Evolutionary conservation across 1,284 basidiomycete genomes (phyloP).

Genomic region (Heterobasidion parviporum): DNA sequence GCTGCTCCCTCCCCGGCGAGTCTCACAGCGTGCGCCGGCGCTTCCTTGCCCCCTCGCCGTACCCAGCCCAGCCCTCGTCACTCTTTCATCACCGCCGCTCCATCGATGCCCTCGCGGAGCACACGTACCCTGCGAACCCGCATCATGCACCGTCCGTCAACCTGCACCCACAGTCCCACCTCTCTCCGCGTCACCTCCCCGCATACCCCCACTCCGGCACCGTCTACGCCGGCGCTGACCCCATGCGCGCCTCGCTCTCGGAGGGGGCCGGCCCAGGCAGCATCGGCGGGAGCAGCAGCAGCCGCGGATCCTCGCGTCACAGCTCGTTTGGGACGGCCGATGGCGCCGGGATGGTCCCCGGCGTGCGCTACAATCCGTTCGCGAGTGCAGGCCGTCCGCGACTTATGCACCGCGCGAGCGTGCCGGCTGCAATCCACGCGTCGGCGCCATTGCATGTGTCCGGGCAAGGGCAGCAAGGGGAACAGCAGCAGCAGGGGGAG

Average conservation of each 20-base stretch:
- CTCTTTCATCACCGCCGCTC: constrained; percentile 9
- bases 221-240: constrained; percentile 1
- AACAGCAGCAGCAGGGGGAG: not conserved
- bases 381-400: not conserved
- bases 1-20: constrained; percentile 2
- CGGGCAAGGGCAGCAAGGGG: not conserved
- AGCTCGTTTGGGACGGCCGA: not conserved
- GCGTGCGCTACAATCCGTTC: not conserved
- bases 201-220: not conserved
- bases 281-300: not conserved
- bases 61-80: constrained; percentile 2
- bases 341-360: not conserved
- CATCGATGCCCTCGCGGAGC: constrained; percentile 6
- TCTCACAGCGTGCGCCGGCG: not conserved
- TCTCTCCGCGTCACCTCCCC: constrained; percentile 7
- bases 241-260: not conserved
- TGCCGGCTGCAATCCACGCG: not conserved
- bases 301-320: not conserved
- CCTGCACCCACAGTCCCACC: not conserved
- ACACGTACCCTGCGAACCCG: constrained; percentile 4
- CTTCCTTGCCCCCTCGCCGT: not conserved
- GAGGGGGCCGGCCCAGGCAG: not conserved
- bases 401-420: not conserved
- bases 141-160: not conserved
- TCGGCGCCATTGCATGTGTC: not conserved